Conservation (phyloP, 768 basidiomycete species). For the Cyclocybe aegerita region DNA sequence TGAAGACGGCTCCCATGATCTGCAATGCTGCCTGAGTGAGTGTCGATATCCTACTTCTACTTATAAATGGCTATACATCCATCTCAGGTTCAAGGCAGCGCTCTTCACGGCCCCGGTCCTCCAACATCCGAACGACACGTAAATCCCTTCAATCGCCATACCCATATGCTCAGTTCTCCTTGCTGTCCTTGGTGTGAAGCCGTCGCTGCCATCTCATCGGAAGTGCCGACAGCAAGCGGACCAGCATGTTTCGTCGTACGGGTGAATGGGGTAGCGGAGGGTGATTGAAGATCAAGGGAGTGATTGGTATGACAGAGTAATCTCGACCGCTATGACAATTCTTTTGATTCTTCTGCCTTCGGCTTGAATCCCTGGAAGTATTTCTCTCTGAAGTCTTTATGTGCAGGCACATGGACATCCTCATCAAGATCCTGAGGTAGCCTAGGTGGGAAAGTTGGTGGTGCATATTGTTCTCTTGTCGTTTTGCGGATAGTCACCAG, state of each 20-base stretch:
- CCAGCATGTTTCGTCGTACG: too few species aligned
- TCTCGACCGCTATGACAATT: background rate
- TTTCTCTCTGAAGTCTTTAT: conserved; percentile 85
- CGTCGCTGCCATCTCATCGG: too few species aligned
- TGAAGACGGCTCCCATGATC: conserved; percentile 48
- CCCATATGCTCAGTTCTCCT: too few species aligned
- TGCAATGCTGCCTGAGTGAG: conserved; percentile 19
- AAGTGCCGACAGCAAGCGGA: too few species aligned
- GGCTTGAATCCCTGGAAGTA: conserved; percentile 80
- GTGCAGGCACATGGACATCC: conserved; percentile 64
- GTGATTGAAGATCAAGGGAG: too few species aligned
- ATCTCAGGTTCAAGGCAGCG: background rate
- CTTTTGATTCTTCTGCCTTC: conserved; percentile 9
- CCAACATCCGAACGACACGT: too few species aligned
- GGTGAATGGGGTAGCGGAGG: too few species aligned
- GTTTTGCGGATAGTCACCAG: conserved; percentile 88
- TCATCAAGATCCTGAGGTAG: conserved; percentile 3
- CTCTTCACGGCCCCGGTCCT: too few species aligned
- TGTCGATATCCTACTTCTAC: background rate
- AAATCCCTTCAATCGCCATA: too few species aligned
- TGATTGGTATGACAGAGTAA: too few species aligned
- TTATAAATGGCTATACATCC: background rate
- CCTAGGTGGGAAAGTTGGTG: conserved; percentile 53
- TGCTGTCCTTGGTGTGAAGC: too few species aligned
- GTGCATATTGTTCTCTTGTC: conserved; percentile 40